Evolutionary conservation across 1,139 yeast genomes (phyloP).

Genomic region (Geotrichum restrictum): DNA sequence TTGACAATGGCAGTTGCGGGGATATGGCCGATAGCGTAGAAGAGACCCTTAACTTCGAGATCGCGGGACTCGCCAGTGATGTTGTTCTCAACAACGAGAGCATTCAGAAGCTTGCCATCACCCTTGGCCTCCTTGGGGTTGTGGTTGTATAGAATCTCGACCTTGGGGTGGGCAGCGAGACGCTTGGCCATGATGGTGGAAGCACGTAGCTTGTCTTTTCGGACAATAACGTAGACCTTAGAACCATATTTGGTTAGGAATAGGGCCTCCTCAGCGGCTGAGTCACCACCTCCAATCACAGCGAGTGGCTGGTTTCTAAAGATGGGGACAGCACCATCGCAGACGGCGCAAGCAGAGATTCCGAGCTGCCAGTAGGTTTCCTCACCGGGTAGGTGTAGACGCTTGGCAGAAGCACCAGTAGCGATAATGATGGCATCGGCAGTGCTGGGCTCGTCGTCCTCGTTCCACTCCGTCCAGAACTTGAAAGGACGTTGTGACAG

Average conservation of each 20-base stretch:
- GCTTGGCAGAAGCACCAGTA: conserved; percentile 96
- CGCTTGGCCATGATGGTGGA: conserved; percentile 96
- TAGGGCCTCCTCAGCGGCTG: conserved; percentile 97
- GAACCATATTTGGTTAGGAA: conserved; percentile 96
- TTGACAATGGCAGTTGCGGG: conserved; percentile 87
- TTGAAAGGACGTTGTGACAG: conserved; percentile 84
- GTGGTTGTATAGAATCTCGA: conserved; percentile 85
- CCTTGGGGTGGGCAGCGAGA: conserved; percentile 74
- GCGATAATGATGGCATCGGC: conserved; percentile 91
- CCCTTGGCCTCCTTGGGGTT: conserved; percentile 88
- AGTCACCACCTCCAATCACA: conserved; percentile 97
- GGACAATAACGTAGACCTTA: conserved; percentile 85
- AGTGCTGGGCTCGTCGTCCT: conserved; percentile 74
- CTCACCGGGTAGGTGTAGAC: conserved; percentile 92
- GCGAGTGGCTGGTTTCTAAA: conserved; percentile 97
- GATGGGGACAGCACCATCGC: conserved; percentile 98
- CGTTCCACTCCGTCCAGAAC: conserved; percentile 93
- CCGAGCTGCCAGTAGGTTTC: conserved; percentile 98
- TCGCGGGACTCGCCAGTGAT: conserved; percentile 65
- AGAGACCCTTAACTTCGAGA: conserved; percentile 80
- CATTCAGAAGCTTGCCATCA: conserved; percentile 58
- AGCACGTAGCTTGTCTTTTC: conserved; percentile 92
- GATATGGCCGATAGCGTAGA: conserved; percentile 95
- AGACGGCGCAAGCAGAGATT: conserved; percentile 97
- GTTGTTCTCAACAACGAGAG: conserved; percentile 53